A percentile compares a stretch with the other conserved stretches of the same genome.
phyloP scores from a whole-genome alignment of 768 basidiomycete species.

The Boletellus sp. region DNA sequence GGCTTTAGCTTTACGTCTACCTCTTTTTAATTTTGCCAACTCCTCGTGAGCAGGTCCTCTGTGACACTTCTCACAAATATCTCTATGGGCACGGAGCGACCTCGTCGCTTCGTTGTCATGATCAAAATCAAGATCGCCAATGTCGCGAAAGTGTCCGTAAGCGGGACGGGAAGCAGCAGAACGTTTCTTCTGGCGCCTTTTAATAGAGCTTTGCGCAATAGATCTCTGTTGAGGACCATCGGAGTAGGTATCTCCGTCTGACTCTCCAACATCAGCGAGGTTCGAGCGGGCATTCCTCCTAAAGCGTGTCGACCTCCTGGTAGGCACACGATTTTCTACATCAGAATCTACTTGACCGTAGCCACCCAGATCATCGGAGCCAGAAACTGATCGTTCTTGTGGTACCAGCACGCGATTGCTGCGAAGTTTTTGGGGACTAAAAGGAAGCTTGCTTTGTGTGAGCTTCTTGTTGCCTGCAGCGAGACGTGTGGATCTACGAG shows the following conservation, averaged over 20 bases:
- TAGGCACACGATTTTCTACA: conserved; percentile 17
- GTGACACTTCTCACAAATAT: conserved; percentile 71
- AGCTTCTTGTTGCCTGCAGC: conserved; percentile 1
- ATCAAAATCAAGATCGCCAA: conserved; percentile 40
- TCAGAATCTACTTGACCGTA: conserved; percentile 34
- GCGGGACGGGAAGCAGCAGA: conserved; percentile 42
- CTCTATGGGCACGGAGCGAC: conserved; percentile 57
- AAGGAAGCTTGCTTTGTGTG: conserved; percentile 45
- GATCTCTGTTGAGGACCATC: conserved; percentile 23
- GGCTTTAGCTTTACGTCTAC: conserved; percentile 37
- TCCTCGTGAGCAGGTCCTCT: conserved; percentile 53
- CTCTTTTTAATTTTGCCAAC: conserved; percentile 41
- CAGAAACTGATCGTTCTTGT: conserved; percentile 23
- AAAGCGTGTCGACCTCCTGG: conserved; percentile 49
- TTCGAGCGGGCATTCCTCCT: conserved; percentile 38
- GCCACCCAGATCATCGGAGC: conserved; percentile 42
- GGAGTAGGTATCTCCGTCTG: conserved; percentile 32
- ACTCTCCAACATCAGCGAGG: conserved; percentile 30
- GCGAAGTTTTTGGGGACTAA: conserved; percentile 65
- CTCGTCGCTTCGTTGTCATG: conserved; percentile 55
- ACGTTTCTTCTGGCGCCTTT: conserved; percentile 29
- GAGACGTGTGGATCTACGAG: conserved; percentile 20
- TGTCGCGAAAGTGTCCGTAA: conserved; percentile 45
- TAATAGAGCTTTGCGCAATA: conserved; percentile 1
- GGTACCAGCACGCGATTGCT: conserved; percentile 18